Conservation (phyloP, 495 filamentous ascomycete genomes). For the Neurospora sp. region DNA sequence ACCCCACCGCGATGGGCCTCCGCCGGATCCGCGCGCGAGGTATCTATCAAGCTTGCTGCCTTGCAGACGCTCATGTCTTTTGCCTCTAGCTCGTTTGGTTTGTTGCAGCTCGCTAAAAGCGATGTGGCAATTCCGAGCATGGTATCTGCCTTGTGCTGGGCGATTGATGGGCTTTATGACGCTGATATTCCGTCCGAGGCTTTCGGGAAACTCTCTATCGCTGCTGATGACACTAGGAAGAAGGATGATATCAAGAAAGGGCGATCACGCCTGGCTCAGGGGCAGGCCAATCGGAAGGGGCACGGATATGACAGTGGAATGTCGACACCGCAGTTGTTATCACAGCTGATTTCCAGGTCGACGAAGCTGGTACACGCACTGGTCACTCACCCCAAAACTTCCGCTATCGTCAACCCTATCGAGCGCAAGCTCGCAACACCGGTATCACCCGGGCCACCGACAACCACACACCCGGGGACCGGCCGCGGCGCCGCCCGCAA, state of each 20-base stretch:
- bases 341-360: constrained; percentile 16
- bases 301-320: not conserved
- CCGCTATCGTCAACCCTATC: constrained; percentile 21
- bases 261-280: not conserved
- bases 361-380: constrained; percentile 32
- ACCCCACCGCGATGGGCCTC: constrained; percentile 25
- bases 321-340: constrained; percentile 7
- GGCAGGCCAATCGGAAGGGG: not conserved
- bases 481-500: not conserved
- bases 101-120: constrained; percentile 26
- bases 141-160: constrained; percentile 27
- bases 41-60: constrained; percentile 19
- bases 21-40: constrained; percentile 18
- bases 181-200: constrained; percentile 18
- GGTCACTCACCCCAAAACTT: constrained; percentile 27
- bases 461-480: not conserved
- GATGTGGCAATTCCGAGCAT: constrained; percentile 31
- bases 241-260: not conserved
- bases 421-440: constrained; percentile 22
- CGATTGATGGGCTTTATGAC: constrained; percentile 36
- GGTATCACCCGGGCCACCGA: not conserved
- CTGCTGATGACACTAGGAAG: not conserved
- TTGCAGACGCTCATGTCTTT: constrained; percentile 30
- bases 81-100: constrained; percentile 27
- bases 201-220: not conserved